Conservation (phyloP, 2,329 filamentous ascomycete species). For the Penicillium hesseltinei region DNA sequence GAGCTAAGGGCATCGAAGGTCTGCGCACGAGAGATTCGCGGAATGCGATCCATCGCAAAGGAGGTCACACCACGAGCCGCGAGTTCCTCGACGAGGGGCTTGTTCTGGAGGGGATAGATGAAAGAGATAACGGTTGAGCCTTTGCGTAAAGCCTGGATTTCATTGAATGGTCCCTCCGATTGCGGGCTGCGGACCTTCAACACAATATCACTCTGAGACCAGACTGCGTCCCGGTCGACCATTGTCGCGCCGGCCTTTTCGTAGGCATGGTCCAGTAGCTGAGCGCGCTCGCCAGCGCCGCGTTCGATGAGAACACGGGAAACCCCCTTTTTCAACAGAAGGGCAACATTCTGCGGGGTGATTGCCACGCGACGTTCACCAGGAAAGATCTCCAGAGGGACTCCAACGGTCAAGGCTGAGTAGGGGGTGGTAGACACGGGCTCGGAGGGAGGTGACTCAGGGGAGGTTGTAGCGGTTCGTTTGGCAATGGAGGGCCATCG, state of each 20-base stretch:
- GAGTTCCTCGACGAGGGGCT: constrained; percentile 69
- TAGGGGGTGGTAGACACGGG: constrained; percentile 55
- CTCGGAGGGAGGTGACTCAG: constrained; percentile 20
- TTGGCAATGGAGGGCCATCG: constrained; percentile 18
- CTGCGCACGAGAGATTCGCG: constrained; percentile 83
- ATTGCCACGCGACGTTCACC: constrained; percentile 81
- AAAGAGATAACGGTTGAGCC: constrained; percentile 78
- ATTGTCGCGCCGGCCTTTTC: constrained; percentile 74
- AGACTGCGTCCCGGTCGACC: constrained; percentile 67
- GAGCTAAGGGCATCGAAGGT: constrained; percentile 85
- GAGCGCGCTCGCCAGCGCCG: constrained; percentile 73
- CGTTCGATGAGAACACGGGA: constrained; percentile 72
- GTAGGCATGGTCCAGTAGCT: constrained; percentile 76
- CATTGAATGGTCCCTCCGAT: constrained; percentile 56
- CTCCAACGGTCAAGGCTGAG: constrained; percentile 69
- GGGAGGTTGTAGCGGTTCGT: constrained; percentile 23
- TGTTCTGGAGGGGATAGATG: constrained; percentile 79
- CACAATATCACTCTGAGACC: constrained; percentile 72
- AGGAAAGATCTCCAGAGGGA: constrained; percentile 74
- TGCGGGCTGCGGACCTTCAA: constrained; percentile 80
- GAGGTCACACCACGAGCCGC: constrained; percentile 68
- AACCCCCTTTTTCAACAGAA: constrained; percentile 84
- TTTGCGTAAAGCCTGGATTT: constrained; percentile 66
- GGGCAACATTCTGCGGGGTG: constrained; percentile 76
- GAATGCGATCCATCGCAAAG: constrained; percentile 93